A percentile compares a stretch with the other conserved stretches of the same genome.
Evolutionary conservation across 176 grass and related monocot genomes (phyloP).

Genomic region (Raddia guianensis): DNA sequence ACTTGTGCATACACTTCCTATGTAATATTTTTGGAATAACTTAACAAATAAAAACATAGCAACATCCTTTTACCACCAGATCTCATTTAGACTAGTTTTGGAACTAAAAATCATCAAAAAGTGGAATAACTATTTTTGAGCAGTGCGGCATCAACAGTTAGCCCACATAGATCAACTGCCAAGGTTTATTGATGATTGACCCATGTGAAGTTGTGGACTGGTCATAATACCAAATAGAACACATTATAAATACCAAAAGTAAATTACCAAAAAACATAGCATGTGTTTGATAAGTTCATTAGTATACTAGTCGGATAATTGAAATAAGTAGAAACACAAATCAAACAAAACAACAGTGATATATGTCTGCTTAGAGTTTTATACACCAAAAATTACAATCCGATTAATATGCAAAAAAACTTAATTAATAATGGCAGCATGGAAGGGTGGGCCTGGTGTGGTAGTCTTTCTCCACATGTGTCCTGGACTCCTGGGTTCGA

Average conservation of each 20-base stretch:
- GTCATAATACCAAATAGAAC: neutral
- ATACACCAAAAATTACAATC: neutral
- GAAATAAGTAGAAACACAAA: neutral
- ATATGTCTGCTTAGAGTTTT: neutral
- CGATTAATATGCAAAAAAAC: neutral
- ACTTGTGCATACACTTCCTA: neutral
- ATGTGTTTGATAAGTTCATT: neutral
- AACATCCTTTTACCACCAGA: neutral
- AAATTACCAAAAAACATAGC: neutral
- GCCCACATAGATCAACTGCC: too few species aligned
- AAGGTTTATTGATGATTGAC: too few species aligned
- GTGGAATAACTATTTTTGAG: neutral
- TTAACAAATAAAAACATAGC: neutral
- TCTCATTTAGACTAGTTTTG: neutral
- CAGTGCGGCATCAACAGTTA: too few species aligned
- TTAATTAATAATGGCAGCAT: neutral
- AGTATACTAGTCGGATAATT: neutral
- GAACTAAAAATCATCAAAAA: too few species aligned
- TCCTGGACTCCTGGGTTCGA: too few species aligned
- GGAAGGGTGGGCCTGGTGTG: too few species aligned
- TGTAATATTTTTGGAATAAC: neutral
- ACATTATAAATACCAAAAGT: neutral
- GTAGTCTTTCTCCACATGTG: too few species aligned
- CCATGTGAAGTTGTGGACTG: too few species aligned
- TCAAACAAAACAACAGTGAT: neutral